Percentiles rank a stretch among this genome's conserved stretches.
Evolutionary conservation across 768 basidiomycete genomes (phyloP).

Genomic region (Leccinum truebloodii): DNA sequence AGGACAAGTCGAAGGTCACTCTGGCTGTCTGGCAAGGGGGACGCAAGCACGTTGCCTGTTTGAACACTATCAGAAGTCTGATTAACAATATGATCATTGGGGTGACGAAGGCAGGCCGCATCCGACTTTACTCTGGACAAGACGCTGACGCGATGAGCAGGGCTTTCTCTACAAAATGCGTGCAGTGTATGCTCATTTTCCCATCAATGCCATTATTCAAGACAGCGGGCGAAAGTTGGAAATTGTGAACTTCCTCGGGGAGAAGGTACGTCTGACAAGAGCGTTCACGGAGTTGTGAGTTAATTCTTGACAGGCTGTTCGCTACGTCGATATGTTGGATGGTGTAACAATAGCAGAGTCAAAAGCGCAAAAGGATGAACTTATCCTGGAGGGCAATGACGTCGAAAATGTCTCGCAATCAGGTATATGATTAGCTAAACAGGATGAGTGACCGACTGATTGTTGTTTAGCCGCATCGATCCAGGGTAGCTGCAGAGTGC

Average conservation of each 20-base stretch:
- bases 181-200: constrained; percentile 99
- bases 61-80: constrained; percentile 92
- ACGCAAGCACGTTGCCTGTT: constrained; percentile 97
- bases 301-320: constrained; percentile 63
- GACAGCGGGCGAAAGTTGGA: constrained; percentile 70
- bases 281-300: background rate
- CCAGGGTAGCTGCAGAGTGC: constrained; percentile 93
- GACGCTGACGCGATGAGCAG: constrained; percentile 40
- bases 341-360: constrained; percentile 87
- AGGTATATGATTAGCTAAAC: constrained; percentile 44
- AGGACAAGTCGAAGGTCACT: constrained; percentile 71
- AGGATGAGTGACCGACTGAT: constrained; percentile 6
- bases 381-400: constrained; percentile 93
- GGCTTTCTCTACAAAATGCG: constrained; percentile 99
- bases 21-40: constrained; percentile 98
- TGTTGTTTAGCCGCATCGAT: constrained; percentile 79
- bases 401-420: constrained; percentile 98
- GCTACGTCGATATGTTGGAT: constrained; percentile 88
- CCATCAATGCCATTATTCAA: constrained; percentile 97
- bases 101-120: constrained; percentile 77
- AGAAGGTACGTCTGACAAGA: constrained; percentile 62
- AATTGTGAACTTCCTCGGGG: constrained; percentile 94
- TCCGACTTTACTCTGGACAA: background rate
- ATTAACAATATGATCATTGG: constrained; percentile 98
- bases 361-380: constrained; percentile 91